These are phyloP conservation scores for Collybia sordida DNA, from an alignment of 768 basidiomycete species.

Conservation along the genomic window DNA sequence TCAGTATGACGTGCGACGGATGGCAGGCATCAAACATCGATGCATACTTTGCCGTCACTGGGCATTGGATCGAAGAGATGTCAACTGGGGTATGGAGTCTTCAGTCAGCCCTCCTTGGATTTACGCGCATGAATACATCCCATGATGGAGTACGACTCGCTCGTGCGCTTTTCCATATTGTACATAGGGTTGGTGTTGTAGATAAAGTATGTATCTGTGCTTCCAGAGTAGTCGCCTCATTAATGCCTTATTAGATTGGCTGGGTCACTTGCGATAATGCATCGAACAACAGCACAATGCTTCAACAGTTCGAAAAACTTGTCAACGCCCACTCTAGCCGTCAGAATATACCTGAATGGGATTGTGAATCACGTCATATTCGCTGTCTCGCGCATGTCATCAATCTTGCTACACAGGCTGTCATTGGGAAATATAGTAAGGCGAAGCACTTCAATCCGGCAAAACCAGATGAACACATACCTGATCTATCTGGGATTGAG, in stretches of 20 bases:
- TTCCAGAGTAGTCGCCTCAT: neutral
- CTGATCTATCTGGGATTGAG: conserved; percentile 1
- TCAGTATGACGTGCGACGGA: conserved; percentile 6
- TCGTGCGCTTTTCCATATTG: neutral
- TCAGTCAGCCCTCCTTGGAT: conserved; percentile 30
- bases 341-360: too few relatives aligned
- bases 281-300: neutral
- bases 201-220: neutral
- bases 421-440: conserved; percentile 23
- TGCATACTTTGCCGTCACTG: neutral
- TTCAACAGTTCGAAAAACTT: neutral
- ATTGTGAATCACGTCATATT: neutral
- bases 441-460: conserved; percentile 21
- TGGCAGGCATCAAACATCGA: conserved; percentile 2
- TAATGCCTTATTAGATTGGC: conserved; percentile 25
- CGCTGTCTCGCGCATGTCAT: conserved; percentile 28
- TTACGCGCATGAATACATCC: conserved; percentile 31
- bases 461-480: conserved; percentile 16
- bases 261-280: neutral
- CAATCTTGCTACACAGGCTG: conserved; percentile 31
- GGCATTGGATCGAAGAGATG: neutral
- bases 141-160: conserved; percentile 31
- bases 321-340: neutral
- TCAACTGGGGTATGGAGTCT: conserved; percentile 22
- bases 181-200: neutral